Base-by-base conservation (phyloP, 2,329 filamentous ascomycete genomes). In the Sclerotinia subarctica region DNA sequence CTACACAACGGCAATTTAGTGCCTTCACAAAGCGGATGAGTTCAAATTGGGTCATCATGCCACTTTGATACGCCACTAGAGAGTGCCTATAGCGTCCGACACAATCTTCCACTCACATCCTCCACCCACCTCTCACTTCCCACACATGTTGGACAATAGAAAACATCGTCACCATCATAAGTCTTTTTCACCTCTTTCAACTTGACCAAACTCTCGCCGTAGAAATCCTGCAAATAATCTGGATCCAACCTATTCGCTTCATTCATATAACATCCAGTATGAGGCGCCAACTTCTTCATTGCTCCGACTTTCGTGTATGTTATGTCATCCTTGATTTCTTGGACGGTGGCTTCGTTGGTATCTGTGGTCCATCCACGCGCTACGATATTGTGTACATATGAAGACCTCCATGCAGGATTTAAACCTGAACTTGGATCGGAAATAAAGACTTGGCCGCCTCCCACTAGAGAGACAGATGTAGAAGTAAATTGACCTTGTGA, bases 261-360 rank as follows among this genome's bases (percentile, higher is more conserved):
- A 65, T 82, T 82, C 73, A 81, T 77, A 71, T 82, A 82, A 4
- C 76, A 76, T 4, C 81, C 81, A 8, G 78, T 79, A 53, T 77
- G 71, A 1, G 80, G 80, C 2, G 80, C 78, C 21, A 82, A 70
- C 5, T 72, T 73, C 67, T 78, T 77, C 8, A 78, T 71, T 11
- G 76, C 76, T 70, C 67, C 68, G 11, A 67, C 53, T 53, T 72
- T 72, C 6, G 60, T 69, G 21, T 70, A 66, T 10, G 69, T 70
- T 21, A 70, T 72, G 26, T 67, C 57, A 17, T 53, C 32, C 17
- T 54, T 58, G 6, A 8, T 72, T 15, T 42, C 26, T 32, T 64
- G 32, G n/a, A 21, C 29, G 8, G 21, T 42, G 21, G 35, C 38
- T 24, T 35, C 65, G 35, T 64, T 44, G 3, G 66, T 68, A 17